Evolutionary conservation across 1,284 basidiomycete species (phyloP), one percentile per base, ranked within the genome.

Genomic region (Leccinum subrobustum): DNA sequence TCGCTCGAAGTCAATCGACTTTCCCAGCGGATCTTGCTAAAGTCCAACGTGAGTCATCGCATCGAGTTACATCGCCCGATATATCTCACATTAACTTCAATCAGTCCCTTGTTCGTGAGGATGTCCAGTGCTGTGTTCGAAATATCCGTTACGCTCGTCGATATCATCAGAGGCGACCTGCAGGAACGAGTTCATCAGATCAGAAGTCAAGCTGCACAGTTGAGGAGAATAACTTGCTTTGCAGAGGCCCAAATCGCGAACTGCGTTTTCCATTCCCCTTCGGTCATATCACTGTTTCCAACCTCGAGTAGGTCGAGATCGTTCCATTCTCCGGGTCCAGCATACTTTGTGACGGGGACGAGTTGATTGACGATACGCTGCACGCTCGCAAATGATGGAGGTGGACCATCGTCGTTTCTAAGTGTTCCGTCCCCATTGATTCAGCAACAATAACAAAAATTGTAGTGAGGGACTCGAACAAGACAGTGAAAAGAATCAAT

Each of bases 281-380:
- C 58, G 1, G 78, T 79, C 29, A 83, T 62, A 4, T 78, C 80
- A 5, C 66, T 57, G 62, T 82, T 81, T 6, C 81, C 81, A 20
- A 82, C 80, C 63, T 83, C 79, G 29, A 82, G 71, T 68, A 82
- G 67, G 64, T 82, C 80, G 23, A 82, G 71, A 65, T 82, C 79
- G 63, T 81, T 81, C 76, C 76, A 81, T 42, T 70, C 75, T 25
- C 79, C 80, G 2, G 75, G 77, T 16, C 73, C 75, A 27, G 80
- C 77, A 62, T 81, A 82, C 48, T 75, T 72, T 37, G 81, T 78
- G 37, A 81, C 76, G 3, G 80, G 82, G 6, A 81, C 80, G 3
- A 82, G 62, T 61, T 83, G 77, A 58, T 83, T 82, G 56, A 83
- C 79, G 56, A 83, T 82, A 50, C 81, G 75, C 60, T 80, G 73